phyloP scores from a whole-genome alignment of 192 early-diverging fungal genomes.

The Cetraspora pellucida region DNA sequence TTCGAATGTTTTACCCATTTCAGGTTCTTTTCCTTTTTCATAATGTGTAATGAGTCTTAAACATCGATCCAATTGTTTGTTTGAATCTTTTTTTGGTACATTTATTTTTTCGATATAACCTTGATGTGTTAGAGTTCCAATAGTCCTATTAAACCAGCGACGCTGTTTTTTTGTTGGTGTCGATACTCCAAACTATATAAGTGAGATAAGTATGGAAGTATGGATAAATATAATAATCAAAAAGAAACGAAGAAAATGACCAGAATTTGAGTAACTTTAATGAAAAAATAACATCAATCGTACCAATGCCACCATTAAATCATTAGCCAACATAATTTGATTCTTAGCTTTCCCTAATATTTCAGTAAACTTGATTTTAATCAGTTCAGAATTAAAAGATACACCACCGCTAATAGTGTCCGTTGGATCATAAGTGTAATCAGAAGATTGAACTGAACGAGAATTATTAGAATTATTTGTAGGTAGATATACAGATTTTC shows the following conservation, averaged over 20 bases:
- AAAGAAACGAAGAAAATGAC: neutral
- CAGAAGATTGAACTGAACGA: constrained; percentile 27
- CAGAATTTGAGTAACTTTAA: neutral
- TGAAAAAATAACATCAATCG: constrained; percentile 7
- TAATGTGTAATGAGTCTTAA: constrained; percentile 52
- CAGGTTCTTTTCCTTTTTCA: constrained; percentile 28
- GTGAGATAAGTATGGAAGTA: neutral
- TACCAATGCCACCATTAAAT: constrained; percentile 61
- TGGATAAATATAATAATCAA: neutral
- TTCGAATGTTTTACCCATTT: constrained; percentile 9
- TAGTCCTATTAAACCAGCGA: constrained; percentile 62
- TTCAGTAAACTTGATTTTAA: constrained; percentile 58
- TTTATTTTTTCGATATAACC: constrained; percentile 54
- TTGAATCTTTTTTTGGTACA: constrained; percentile 20
- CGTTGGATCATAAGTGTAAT: constrained; percentile 19
- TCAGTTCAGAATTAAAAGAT: constrained; percentile 55
- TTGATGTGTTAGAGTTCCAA: constrained; percentile 48
- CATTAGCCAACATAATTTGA: constrained; percentile 54
- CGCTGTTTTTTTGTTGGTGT: constrained; percentile 48
- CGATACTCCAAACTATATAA: constrained; percentile 36
- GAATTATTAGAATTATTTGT: constrained; percentile 13
- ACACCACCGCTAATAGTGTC: constrained; percentile 39
- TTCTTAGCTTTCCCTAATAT: constrained; percentile 55
- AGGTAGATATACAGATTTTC: constrained; percentile 41
- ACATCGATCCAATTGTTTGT: constrained; percentile 48